Conservation (phyloP, 495 filamentous ascomycete species). For the Tuber magnatum region DNA sequence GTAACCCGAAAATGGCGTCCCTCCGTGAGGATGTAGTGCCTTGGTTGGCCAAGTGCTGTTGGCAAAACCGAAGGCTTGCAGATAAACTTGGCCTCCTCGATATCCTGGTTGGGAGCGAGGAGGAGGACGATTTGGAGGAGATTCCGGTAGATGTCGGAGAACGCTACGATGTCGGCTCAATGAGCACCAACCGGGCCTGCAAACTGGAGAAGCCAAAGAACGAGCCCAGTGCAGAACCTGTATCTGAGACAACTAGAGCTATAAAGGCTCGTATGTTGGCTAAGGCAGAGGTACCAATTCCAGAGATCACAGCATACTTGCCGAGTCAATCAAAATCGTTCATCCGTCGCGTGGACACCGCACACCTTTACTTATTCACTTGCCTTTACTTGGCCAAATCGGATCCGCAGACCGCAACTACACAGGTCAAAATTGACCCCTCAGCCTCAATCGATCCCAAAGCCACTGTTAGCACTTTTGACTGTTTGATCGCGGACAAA, state of each 20-base stretch:
- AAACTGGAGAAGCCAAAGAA: conserved; percentile 33
- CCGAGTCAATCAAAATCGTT: conserved; percentile 48
- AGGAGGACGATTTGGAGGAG: conserved; percentile 13
- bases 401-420: conserved; percentile 52
- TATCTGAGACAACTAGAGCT: conserved; percentile 7
- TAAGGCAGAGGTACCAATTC: conserved; percentile 46
- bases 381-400: conserved; percentile 72
- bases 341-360: conserved; percentile 79
- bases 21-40: conserved; percentile 88
- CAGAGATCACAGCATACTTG: conserved; percentile 33
- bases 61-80: conserved; percentile 73
- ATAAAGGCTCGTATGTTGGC: conserved; percentile 2
- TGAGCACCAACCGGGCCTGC: conserved; percentile 51
- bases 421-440: conserved; percentile 68
- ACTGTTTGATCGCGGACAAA: conserved; percentile 75
- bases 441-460: conserved; percentile 66
- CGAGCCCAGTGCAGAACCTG: conserved; percentile 1
- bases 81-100: conserved; percentile 67
- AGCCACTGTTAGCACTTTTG: conserved; percentile 65
- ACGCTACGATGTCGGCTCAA: conserved; percentile 51
- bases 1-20: conserved; percentile 72
- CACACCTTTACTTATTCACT: conserved; percentile 66
- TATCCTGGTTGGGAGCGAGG: conserved; percentile 52
- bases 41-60: conserved; percentile 88
- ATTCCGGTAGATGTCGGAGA: conserved; percentile 46